A percentile compares a stretch with the other conserved stretches of the same genome.
Evolutionary conservation across 495 filamentous ascomycete species (phyloP).

Genomic region (Lepraria neglecta): DNA sequence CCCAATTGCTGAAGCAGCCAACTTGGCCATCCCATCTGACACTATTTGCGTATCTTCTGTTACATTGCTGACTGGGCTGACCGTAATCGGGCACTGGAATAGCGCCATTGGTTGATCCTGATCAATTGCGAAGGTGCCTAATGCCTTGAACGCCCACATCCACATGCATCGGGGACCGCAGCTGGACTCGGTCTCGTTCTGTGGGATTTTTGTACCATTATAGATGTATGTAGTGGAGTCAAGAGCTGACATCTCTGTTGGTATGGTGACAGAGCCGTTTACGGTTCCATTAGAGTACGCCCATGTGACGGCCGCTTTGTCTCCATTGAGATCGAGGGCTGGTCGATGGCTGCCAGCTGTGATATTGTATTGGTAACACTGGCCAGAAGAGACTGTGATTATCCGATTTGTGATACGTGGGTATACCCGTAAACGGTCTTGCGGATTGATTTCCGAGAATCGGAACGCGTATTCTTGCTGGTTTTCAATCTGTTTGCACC

Average conservation of each 20-base stretch:
- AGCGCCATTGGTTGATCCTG: constrained; percentile 2
- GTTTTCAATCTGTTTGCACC: constrained; percentile 5
- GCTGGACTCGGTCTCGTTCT: constrained; percentile 12
- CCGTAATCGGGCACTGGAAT: constrained; percentile 21
- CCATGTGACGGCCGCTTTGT: neutral
- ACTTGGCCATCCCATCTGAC: constrained; percentile 18
- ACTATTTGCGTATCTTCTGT: constrained; percentile 9
- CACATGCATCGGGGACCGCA: constrained; percentile 27
- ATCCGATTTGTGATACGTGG: constrained; percentile 23
- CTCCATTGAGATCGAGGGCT: neutral
- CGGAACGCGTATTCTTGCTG: constrained; percentile 24
- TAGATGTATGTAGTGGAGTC: constrained; percentile 27
- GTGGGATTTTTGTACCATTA: constrained; percentile 17
- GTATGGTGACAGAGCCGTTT: constrained; percentile 16
- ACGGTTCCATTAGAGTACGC: constrained; percentile 20
- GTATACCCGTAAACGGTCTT: constrained; percentile 11
- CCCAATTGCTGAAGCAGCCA: constrained; percentile 28
- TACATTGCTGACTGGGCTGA: constrained; percentile 21
- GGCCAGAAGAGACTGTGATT: constrained; percentile 15
- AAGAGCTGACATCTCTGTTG: constrained; percentile 7
- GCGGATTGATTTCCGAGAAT: constrained; percentile 21
- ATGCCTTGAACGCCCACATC: constrained; percentile 18
- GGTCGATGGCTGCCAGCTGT: neutral
- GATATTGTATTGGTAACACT: constrained; percentile 16
- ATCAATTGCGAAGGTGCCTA: neutral